Base-by-base conservation (phyloP, 108 stramenopile genomes). In the Aurantiochytrium sp. region DNA sequence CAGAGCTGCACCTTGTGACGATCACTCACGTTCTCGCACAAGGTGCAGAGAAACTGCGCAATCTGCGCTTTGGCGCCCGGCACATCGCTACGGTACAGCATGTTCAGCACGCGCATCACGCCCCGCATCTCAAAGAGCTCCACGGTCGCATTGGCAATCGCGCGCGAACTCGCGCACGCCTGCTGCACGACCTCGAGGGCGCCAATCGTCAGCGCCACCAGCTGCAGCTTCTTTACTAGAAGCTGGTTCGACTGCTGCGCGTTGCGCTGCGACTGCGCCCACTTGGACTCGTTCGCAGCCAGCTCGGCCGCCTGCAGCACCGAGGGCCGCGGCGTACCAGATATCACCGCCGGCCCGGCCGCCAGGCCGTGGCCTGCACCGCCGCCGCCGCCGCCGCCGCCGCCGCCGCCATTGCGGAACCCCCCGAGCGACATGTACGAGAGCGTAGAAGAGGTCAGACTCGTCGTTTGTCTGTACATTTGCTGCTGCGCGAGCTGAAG, bases 1-100 rank as follows among this genome's bases (percentile, higher is more conserved):
- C 73, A 81, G 12, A 81, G 73, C 39, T 81, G 39, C 21, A 81
- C 45, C 73, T 81, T 81, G 73, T 81, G 73, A n/a, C 42, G 73
- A 48, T 48, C 73, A 24, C 27, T 48, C 27, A 81, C 45, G 73
- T 41, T 81, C 39, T 81, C 45, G 45, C 73, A 81, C n/a, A 81
- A 21, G 12, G 73, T 48, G 12, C 39, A 48, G 21, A 81, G 24
- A 30, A 81, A 81, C 3, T 48, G 73, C 21, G 73, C 73, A 24
- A 81, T 48, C 45, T 81, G 42, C 73, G 73, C 45, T 24, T 81
- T 81, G 45, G 73, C 73, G n/a, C 73, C 73, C 10, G 73, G 73
- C n/a, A 81, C 73, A 24, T 81, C 73, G 2, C 24, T 27, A 1
- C 73, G 73, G 73, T 81, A 81, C 21, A 81, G 45, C 73, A 81